Percentiles rank a stretch among this genome's conserved stretches.
phyloP scores from a whole-genome alignment of 176 grass and related monocot genomes.

The Rhipidocladum racemiflorum region DNA sequence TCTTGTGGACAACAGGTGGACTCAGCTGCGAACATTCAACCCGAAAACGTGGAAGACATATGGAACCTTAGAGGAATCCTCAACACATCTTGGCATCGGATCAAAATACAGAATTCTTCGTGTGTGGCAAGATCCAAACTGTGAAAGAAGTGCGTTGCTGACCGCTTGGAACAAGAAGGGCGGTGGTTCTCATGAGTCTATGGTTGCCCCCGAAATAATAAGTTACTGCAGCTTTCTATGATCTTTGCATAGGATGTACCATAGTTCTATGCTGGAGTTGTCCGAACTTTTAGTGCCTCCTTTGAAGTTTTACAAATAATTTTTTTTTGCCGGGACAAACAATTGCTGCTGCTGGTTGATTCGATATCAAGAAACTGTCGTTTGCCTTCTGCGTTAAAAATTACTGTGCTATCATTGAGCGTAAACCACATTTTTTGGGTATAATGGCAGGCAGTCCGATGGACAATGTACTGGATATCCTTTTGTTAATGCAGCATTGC shows the following conservation, averaged over 20 bases:
- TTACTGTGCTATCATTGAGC: neutral
- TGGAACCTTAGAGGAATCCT: constrained; percentile 97
- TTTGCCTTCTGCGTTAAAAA: neutral
- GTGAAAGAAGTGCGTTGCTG: constrained; percentile 16
- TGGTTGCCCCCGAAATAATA: constrained; percentile 11
- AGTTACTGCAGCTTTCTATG: neutral
- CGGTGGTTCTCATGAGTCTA: neutral
- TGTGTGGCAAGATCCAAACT: constrained; percentile 30
- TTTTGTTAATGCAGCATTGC: neutral
- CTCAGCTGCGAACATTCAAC: constrained; percentile 71
- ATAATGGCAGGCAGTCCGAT: neutral
- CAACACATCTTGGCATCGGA: constrained; percentile 89
- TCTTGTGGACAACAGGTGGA: constrained; percentile 56
- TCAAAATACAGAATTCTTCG: constrained; percentile 43
- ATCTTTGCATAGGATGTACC: neutral
- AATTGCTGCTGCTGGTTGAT: neutral
- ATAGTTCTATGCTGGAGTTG: neutral
- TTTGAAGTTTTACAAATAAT: neutral
- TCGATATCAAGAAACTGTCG: neutral
- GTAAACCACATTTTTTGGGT: neutral
- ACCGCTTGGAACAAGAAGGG: neutral
- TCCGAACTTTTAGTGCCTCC: neutral
- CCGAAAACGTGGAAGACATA: constrained; percentile 67
- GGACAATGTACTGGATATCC: neutral
- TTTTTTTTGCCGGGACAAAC: neutral